phyloP scores from a whole-genome alignment of 176 grass and related monocot species.

The Ensete ventricosum region DNA sequence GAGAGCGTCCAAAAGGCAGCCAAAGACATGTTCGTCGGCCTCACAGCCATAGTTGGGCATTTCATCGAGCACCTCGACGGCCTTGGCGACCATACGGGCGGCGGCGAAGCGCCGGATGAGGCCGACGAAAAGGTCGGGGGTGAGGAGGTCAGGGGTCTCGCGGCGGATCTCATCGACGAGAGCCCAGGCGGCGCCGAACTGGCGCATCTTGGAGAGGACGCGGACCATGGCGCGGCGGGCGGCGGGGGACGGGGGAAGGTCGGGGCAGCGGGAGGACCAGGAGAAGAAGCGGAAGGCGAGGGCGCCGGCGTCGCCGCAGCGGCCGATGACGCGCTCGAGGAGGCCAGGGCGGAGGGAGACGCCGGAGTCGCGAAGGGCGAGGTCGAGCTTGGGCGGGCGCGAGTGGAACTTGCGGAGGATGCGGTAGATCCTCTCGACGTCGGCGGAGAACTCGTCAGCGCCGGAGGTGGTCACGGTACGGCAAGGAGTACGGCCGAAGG shows the following conservation, averaged over 20 bases:
- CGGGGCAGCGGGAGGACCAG: slow-evolving; percentile 51
- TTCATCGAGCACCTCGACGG: slow-evolving; percentile 43
- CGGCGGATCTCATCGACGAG: slow-evolving; percentile 38
- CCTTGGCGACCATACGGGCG: slow-evolving; percentile 44
- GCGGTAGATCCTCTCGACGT: slow-evolving; percentile 46
- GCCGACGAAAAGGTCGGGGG: slow-evolving; percentile 32
- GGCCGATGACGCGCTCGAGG: slow-evolving; percentile 48
- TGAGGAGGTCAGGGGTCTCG: slow-evolving; percentile 41
- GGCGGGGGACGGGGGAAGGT: slow-evolving; percentile 38
- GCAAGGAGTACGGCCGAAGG: neutral
- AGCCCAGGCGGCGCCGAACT: slow-evolving; percentile 33
- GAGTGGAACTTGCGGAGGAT: slow-evolving; percentile 55
- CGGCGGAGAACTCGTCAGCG: slow-evolving; percentile 21
- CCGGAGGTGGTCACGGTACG: slow-evolving; percentile 18
- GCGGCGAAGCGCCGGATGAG: slow-evolving; percentile 24
- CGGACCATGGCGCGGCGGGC: slow-evolving; percentile 43
- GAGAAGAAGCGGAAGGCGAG: slow-evolving; percentile 59
- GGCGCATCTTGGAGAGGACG: slow-evolving; percentile 40
- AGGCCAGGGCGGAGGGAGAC: slow-evolving; percentile 49
- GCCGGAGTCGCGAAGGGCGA: slow-evolving; percentile 43
- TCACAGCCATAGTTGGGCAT: slow-evolving; percentile 23
- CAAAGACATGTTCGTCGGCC: slow-evolving; percentile 29
- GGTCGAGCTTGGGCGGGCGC: slow-evolving; percentile 33
- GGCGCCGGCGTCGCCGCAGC: slow-evolving; percentile 47
- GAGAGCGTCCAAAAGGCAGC: slow-evolving; percentile 35